A percentile compares a stretch with the other conserved stretches of the same genome.
Evolutionary conservation across 2,329 filamentous ascomycete genomes (phyloP).

Genomic region (Ceratocystis smalleyi): DNA sequence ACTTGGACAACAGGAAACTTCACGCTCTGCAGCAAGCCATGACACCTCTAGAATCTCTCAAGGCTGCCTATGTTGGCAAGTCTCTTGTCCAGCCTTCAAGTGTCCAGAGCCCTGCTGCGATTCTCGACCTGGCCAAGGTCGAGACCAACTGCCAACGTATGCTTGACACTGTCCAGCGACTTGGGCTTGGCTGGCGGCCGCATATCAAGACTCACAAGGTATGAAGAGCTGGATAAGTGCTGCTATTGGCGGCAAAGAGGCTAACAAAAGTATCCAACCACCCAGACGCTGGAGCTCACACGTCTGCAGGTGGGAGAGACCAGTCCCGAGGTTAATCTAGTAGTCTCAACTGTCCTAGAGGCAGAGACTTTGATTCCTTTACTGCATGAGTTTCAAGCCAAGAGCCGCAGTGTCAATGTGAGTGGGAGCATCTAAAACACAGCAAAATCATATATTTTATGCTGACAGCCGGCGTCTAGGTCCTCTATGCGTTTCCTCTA

Average conservation of each 20-base stretch:
- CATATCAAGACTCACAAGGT: slow-evolving; percentile 80
- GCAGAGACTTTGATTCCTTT: slow-evolving; percentile 50
- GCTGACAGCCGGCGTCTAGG: slow-evolving; percentile 24
- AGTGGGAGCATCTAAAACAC: slow-evolving; percentile 26
- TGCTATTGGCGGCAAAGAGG: slow-evolving; percentile 1
- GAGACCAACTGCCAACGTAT: slow-evolving; percentile 55
- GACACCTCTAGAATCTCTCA: background rate
- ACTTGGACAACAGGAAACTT: no score
- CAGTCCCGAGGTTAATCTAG: slow-evolving; percentile 37
- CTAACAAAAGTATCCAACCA: slow-evolving; percentile 15
- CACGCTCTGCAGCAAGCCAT: background rate
- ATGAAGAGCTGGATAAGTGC: slow-evolving; percentile 6
- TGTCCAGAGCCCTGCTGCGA: slow-evolving; percentile 48
- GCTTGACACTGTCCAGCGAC: slow-evolving; percentile 43
- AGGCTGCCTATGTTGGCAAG: slow-evolving; percentile 38
- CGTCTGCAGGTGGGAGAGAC: slow-evolving; percentile 50
- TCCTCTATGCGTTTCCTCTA: slow-evolving; percentile 59
- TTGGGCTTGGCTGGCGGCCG: slow-evolving; percentile 53
- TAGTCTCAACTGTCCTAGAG: slow-evolving; percentile 62
- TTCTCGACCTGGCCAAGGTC: slow-evolving; percentile 53
- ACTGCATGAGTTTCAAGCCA: slow-evolving; percentile 39
- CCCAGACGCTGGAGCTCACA: slow-evolving; percentile 49
- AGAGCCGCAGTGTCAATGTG: slow-evolving; percentile 44
- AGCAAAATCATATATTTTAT: background rate
- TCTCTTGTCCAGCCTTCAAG: slow-evolving; percentile 31